These are phyloP conservation scores for Botrytis medusae DNA, from an alignment of 2,329 filamentous ascomycete species.

Conservation along the genomic window DNA sequence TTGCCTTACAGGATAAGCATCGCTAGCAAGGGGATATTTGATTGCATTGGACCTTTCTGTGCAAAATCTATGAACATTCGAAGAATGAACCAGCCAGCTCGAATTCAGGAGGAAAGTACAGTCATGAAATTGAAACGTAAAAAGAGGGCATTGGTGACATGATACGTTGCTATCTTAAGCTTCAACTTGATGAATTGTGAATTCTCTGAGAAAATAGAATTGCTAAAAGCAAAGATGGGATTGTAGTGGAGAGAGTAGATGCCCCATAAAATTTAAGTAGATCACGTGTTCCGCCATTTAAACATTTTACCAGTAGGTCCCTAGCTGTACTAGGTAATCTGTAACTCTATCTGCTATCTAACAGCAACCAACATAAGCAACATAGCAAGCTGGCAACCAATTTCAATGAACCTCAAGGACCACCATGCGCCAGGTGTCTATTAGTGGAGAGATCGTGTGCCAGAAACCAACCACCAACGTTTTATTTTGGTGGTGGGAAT, in stretches of 20 bases:
- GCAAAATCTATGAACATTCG: not conserved
- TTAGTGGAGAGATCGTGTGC: not conserved
- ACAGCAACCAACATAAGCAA: not conserved
- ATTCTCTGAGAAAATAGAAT: not conserved
- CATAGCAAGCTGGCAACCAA: not conserved
- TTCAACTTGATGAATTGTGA: not conserved
- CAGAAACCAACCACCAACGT: not conserved
- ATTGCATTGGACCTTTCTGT: not conserved
- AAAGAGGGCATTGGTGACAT: not conserved
- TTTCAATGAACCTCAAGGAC: not conserved
- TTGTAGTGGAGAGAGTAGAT: not conserved
- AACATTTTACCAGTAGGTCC: not conserved
- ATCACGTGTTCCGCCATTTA: conserved; percentile 6
- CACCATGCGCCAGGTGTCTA: not conserved
- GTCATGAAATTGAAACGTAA: not conserved
- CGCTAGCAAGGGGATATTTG: not conserved
- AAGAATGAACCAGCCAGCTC: not conserved
- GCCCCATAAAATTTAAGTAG: not conserved
- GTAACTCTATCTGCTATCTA: not conserved
- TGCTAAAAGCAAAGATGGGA: not conserved
- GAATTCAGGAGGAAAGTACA: not conserved
- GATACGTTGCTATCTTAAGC: not conserved
- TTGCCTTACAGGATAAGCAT: not conserved
- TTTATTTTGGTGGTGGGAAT: not conserved
- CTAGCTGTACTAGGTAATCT: not conserved